Base-by-base conservation (phyloP, 2,329 filamentous ascomycete species). In the Chrysoporthe cubensis region DNA sequence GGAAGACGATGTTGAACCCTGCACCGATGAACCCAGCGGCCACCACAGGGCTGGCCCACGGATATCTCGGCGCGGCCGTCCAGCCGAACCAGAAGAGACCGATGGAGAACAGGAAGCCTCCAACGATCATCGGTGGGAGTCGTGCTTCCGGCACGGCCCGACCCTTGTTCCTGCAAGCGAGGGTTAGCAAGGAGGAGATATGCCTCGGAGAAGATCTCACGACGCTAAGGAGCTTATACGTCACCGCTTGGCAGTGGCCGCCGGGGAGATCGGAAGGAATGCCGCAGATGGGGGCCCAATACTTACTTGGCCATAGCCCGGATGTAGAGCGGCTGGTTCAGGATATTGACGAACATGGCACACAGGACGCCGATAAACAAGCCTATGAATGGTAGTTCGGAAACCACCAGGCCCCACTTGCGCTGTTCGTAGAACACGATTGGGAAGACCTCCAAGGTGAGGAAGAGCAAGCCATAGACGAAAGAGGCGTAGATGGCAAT, bases 1-100 rank as follows among this genome's bases (percentile, higher is more conserved):
- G 77, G 73, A 84, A 83, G 59, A 83, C 81, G 11, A 80, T 75
- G 69, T 82, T 78, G 74, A 84, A 80, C 16, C 82, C 82, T 4
- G 77, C 78, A 1, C 81, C 82, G 57, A 85, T 80, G 63, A 83
- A 81, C 1, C 69, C 73, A 37, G 65, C 66, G 5, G 66, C 71
- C 1, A 73, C 62, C 2, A 67, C 67, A 6, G 71, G 71, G 8
- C 69, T 26, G 3, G 68, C 46, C 72, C 71, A 73, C 50, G 50
- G 66, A 44, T 69, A 58, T 1, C 21, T 52, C 2, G 71, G 67
- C 8, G n/a, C 52, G 1, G 71, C 71, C 11, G 72, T 73, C 72
- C 72, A 73, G 37, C 66, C 72, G 54, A 70, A 70, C 70, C 71
- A 72, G 69, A 84, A 84, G 18, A 83, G 71, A 2, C 82, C 82